Base-by-base conservation (phyloP, 257 asterid species). In the Gentiana dahurica region DNA sequence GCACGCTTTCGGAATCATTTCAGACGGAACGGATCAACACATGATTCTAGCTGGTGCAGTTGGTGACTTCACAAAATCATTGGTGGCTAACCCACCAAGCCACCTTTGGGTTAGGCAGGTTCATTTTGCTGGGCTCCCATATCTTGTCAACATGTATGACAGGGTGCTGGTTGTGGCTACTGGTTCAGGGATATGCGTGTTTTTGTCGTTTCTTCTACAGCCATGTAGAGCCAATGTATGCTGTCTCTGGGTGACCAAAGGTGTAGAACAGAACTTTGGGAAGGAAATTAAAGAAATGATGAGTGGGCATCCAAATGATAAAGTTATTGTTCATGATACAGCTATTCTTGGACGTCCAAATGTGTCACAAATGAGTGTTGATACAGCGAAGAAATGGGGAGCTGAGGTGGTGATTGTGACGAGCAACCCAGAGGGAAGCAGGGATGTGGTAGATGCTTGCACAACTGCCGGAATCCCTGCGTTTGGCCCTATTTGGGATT, bases 21-120 rank as follows among this genome's bases (percentile, higher is more conserved):
- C 89, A 0, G 85, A 81, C 64, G 75, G 77, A 38, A 71, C 75
- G 48, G 63, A 49, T 0, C 77, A 76, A 7, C 89, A 75, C 76
- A 73, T 73, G 83, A 81, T 81, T 75, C 64, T 81, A 5, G 89
- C 89, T 10, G 85, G 89, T 6, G 89, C 89, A 0, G 89, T 81
- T 4, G 83, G 89, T 1, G 85, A 81, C 71, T 81, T 78, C 69
- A 81, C 89, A 2, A 73, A 62, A 49, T 66, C 85, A 1, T 67
- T 78, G 13, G 85, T 78, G 3, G 1, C 72, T 0, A 53, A 59
- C 3, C 83, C 81, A 6, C 89, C 85, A 0, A 57, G 61, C 41
- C 77, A 78, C 59, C 36, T 81, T 52, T 81, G 89, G 89, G 81
- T 81, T 6, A 70, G 85, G 15, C 68, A 46, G 41, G 82, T 81